A percentile compares a stretch with the other conserved stretches of the same genome.
These are phyloP conservation scores for Diospyros kaki DNA, from an alignment of 148 eudicot genomes.

Conservation along the genomic window DNA sequence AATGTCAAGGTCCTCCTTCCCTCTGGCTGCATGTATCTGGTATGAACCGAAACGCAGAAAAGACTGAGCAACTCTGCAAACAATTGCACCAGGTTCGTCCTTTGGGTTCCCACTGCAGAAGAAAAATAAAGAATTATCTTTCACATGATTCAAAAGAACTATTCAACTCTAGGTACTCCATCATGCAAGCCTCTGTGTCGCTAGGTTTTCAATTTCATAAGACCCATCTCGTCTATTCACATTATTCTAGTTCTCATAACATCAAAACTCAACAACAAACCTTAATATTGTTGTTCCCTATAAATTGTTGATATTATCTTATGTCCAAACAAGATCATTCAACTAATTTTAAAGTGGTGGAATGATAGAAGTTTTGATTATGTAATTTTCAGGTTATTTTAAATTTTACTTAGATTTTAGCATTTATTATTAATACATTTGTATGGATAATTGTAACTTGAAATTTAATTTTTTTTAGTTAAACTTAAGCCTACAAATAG, in stretches of 20 bases:
- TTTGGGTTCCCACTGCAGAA: constrained; percentile 91
- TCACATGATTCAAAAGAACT: neutral
- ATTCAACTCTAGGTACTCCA: neutral
- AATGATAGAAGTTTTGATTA: too few species aligned
- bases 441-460: too few species aligned
- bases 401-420: too few species aligned
- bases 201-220: neutral
- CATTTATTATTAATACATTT: too few species aligned
- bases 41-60: constrained; percentile 97
- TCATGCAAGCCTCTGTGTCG: neutral
- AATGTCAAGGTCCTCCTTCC: constrained; percentile 73
- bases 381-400: too few species aligned
- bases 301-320: neutral
- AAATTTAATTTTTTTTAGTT: too few species aligned
- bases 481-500: too few species aligned
- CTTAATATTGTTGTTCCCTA: neutral
- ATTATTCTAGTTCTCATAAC: neutral
- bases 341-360: neutral
- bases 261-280: constrained; percentile 5
- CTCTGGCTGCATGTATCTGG: constrained; percentile 92
- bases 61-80: constrained; percentile 96
- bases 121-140: neutral
- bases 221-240: neutral
- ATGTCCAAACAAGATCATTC: neutral
- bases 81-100: constrained; percentile 99